A percentile compares a stretch with the other conserved stretches of the same genome.
Conservation (phyloP, 768 basidiomycete genomes). For the Panellus pusillus region DNA sequence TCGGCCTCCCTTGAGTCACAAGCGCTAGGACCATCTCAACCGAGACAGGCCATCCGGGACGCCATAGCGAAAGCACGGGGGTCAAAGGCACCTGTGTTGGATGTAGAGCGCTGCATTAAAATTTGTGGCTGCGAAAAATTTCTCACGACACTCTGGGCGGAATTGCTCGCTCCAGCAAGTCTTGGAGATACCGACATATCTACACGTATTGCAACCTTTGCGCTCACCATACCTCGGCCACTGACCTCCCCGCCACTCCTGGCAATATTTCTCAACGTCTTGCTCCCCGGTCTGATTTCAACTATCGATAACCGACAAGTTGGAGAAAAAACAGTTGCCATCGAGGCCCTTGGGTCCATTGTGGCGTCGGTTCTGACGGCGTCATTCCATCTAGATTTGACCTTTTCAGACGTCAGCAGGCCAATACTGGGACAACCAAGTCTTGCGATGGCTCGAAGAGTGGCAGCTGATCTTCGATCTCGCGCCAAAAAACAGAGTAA, state of each 20-base stretch:
- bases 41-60: slow-evolving; percentile 54
- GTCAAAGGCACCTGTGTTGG: slow-evolving; percentile 63
- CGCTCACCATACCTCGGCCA: slow-evolving; percentile 61
- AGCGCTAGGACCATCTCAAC: slow-evolving; percentile 50
- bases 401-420: slow-evolving; percentile 50
- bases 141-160: slow-evolving; percentile 67
- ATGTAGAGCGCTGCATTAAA: slow-evolving; percentile 66
- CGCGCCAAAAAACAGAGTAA: slow-evolving; percentile 46
- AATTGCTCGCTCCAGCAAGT: slow-evolving; percentile 52
- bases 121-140: slow-evolving; percentile 60
- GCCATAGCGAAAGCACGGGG: slow-evolving; percentile 58
- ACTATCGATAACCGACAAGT: slow-evolving; percentile 53
- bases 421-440: slow-evolving; percentile 62
- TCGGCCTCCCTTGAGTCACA: slow-evolving; percentile 23
- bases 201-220: slow-evolving; percentile 66
- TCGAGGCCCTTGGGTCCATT: slow-evolving; percentile 65
- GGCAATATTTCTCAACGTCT: slow-evolving; percentile 68
- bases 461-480: slow-evolving; percentile 59
- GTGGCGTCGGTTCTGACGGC: slow-evolving; percentile 66
- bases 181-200: slow-evolving; percentile 63
- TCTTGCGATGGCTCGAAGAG: slow-evolving; percentile 59
- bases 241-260: slow-evolving; percentile 59
- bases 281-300: slow-evolving; percentile 62
- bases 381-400: slow-evolving; percentile 71
- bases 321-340: slow-evolving; percentile 53